Evolutionary conservation across 1,139 yeast genomes (phyloP), one percentile per base, ranked within the genome.

Genomic region (Lodderomyces parapsilosis): DNA sequence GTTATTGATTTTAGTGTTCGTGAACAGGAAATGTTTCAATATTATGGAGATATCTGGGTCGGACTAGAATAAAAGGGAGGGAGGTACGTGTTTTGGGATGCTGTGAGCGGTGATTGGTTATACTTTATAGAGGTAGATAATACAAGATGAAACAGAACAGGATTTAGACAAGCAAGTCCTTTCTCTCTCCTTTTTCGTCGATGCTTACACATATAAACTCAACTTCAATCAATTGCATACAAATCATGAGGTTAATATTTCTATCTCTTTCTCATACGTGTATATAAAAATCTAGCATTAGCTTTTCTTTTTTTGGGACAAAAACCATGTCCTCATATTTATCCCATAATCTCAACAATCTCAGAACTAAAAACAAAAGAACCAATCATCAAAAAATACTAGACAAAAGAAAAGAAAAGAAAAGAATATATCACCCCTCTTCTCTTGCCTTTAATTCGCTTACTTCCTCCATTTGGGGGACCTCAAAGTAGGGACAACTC

Each of bases 1-100:
- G 45, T 60, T 22, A 53, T 66, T 35, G 58, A 59, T 15, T 66
- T 61, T 51, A 62, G 56, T 32, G 40, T 52, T 17, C 48, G 52
- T 11, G 54, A 59, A 4, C 49, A 51, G 17, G 58, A 58, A 14
- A 53, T 65, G 33, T 63, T 62, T 44, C 35, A 48, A 19, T 66
- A 63, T 46, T 63, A 59, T 41, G 71, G 70, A 17, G 71, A 66
- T 44, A 49, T 66, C 20, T 66, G 72, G 72, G 63, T 64, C 4
- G 69, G 68, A 6, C n/a, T 45, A 18, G 50, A 47, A 31, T 47
- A 45, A 34, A 32, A 7, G 19, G 19, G n/a, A n/a, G 9, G 6
- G 10, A 19, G 9, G 19, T 4, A n/a, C 3, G 33, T 15, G 33
- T 18, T 8, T n/a, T 30, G 5, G 31, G 11, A n/a, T 8, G 30